Evolutionary conservation across 1,139 yeast species (phyloP), one percentile per base, ranked within the genome.

Genomic region (Blastobotrys indianensis): DNA sequence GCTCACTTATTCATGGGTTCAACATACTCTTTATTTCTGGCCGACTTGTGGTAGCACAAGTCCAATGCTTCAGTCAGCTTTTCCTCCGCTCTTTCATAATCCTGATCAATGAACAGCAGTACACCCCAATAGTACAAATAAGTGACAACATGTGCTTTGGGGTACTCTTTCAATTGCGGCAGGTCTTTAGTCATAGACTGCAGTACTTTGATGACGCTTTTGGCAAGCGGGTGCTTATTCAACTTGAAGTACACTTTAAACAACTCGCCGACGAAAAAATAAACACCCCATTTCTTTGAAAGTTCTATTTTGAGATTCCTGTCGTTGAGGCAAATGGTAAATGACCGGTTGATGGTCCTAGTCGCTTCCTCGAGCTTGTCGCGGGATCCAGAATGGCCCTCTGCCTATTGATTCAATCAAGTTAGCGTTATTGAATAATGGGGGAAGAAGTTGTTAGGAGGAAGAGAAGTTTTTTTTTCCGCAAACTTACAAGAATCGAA

Each of bases 301-400:
- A 59, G 58, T 1, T 50, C 54, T 34, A 69, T 51, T 40, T 77
- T 80, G 12, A 75, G 70, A 49, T 79, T 80, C 51, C 92, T 76
- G 64, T 90, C 97, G 53, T 85, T 86, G 36, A 88, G 69, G 53
- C 95, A 84, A 3, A 85, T 64, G 51, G 84, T 85, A 65, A 88
- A 84, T 6, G 92, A 78, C 50, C 79, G 74, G 64, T 87, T 88
- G 50, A 87, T 67, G 4, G 73, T 62, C 62, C 70, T 52, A 1
- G 72, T 61, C 2, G 82, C 77, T 48, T 69, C 76, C 4, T 87
- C 90, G 85, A 50, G 59, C 60, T 41, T 41, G 30, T 41, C 45
- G 16, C 40, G 28, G 2, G 45, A 41, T 2, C 45, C 45, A 9
- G 11, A 5, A 30, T 41, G 29, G 15, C 45, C 45, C 15, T 41